A percentile compares a stretch with the other conserved stretches of the same genome.
phyloP scores from a whole-genome alignment of 2,329 filamentous ascomycete species.

The Aspergillus carbonarius region DNA sequence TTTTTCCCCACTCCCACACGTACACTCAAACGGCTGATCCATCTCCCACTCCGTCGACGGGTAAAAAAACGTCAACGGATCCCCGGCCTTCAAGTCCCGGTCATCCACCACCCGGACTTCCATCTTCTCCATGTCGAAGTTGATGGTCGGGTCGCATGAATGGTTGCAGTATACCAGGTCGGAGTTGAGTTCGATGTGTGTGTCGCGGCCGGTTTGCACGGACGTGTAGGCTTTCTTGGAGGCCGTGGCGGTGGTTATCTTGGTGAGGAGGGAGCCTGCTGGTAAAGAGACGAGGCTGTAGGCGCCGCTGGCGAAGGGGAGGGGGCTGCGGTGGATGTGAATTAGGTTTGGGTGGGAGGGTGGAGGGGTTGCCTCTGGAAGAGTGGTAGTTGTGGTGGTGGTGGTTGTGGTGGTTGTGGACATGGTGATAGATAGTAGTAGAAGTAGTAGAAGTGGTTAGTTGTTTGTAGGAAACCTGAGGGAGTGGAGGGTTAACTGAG shows the following conservation, averaged over 20 bases:
- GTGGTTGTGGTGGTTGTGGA: constrained; percentile 13
- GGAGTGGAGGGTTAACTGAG: not conserved
- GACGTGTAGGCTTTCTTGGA: constrained; percentile 50
- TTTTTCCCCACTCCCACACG: constrained; percentile 37
- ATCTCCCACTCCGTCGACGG: constrained; percentile 53
- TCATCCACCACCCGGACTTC: constrained; percentile 42
- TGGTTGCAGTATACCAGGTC: constrained; percentile 60
- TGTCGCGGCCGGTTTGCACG: constrained; percentile 50
- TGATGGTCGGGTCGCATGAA: constrained; percentile 52
- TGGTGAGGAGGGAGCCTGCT: constrained; percentile 49
- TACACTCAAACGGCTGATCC: constrained; percentile 47
- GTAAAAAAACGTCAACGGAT: constrained; percentile 51
- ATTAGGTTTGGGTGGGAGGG: constrained; percentile 30
- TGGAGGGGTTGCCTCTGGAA: too few relatives aligned
- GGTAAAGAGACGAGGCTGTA: constrained; percentile 52
- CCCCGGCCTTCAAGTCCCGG: constrained; percentile 40
- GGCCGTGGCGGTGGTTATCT: constrained; percentile 49
- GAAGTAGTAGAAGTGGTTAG: not conserved
- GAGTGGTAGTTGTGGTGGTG: constrained; percentile 14
- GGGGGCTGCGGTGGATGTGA: constrained; percentile 31
- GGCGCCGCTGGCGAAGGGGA: constrained; percentile 41
- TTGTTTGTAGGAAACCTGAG: not conserved
- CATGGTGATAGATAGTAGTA: not conserved
- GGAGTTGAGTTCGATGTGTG: constrained; percentile 58
- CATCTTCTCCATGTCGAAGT: constrained; percentile 53